Base-by-base conservation (phyloP, 129 eudicot species). In the Pittosporum tobira region DNA sequence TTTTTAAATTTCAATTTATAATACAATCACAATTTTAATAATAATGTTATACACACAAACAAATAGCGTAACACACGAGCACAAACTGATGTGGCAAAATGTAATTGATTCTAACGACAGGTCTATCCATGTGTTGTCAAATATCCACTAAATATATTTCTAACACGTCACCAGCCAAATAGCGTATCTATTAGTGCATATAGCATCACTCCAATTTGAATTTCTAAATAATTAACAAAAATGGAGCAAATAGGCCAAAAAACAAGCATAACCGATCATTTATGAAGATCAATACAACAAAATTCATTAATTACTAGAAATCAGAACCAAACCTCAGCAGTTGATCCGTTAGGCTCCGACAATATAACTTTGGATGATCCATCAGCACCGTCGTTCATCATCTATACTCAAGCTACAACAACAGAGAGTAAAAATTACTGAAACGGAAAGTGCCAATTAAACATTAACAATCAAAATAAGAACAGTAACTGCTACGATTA, bases 261-360 rank as follows among this genome's bases (percentile, higher is more conserved):
- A 10, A 50, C 11, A 34, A 14, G 4, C 16, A 21, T 5, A 21
- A 19, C 3, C 9, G 2, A 69, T 40, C 45, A 29, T 19, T 34
- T 13, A n/a, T n/a, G n/a, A n/a, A 36, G 19, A 18, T 4, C 16
- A 43, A 53, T 28, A 28, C 3, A 25, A 57, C 18, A 50, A 23
- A 24, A 5, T 4, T 18, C 23, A 38, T 16, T 28, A 34, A 45
- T 14, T 45, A 18, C 24, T 9, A 1, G 24, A 56, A 30, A 42
- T n/a, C 6, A 42, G n/a, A 0, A 40, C 52, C 57, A 40, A 43
- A 85, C 95, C 95, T 86, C 90, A 40, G 81, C 82, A 13, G 95
- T 82, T 74, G 95, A 82, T 78, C 95, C 95, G 64, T 75, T 79
- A 22, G 84, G 95, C 62, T 82, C 95, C 59, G 74, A 67, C 73